Evolutionary conservation across 208 protist genomes (phyloP), one percentile per base, ranked within the genome.

Genomic region (Crithidia brevicula): DNA sequence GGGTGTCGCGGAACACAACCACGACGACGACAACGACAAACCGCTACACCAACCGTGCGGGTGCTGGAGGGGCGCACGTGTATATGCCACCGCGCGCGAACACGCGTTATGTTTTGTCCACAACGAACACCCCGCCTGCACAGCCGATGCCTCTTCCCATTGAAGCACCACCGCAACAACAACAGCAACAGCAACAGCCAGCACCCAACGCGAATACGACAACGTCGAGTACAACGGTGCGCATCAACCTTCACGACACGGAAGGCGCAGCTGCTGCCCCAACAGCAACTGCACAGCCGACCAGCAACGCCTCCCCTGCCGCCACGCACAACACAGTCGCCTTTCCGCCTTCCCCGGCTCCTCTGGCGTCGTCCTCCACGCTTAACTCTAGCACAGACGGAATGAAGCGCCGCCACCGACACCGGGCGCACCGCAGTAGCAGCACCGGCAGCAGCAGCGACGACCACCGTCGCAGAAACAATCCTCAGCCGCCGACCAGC

Each of bases 81-180:
- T 88, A 88, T 59, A 82, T 92, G 67, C 79, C 80, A 28, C 90
- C 90, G 5, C 84, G 85, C 20, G 74, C 75, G 23, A 95, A 95
- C 68, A 81, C 91, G 47, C 82, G 90, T n/a, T 95, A 91, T 61
- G 68, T 92, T 23, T 52, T 81, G 63, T 63, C 71, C 47, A 47
- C 40, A 27, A 13, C 16, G 27, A 27, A 43, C 33, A 62, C 66
- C 11, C n/a, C 64, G n/a, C 43, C 15, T 11, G 13, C 59, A 36
- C 36, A 43, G 42, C 25, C 54, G 46, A 53, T 30, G 20, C 65
- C 49, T 3, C 46, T 67, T 27, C 53, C 58, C 7, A 60, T 66
- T 28, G 49, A 45, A 20, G 42, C 49, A 8, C 40, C 34, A 43
- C 45, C 2, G 18, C 42, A 15, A 22, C 40, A 34, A 28, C 59